These are phyloP conservation scores for Apiotrichum sp. DNA, from an alignment of 1,284 basidiomycete genomes.

Conservation along the genomic window DNA sequence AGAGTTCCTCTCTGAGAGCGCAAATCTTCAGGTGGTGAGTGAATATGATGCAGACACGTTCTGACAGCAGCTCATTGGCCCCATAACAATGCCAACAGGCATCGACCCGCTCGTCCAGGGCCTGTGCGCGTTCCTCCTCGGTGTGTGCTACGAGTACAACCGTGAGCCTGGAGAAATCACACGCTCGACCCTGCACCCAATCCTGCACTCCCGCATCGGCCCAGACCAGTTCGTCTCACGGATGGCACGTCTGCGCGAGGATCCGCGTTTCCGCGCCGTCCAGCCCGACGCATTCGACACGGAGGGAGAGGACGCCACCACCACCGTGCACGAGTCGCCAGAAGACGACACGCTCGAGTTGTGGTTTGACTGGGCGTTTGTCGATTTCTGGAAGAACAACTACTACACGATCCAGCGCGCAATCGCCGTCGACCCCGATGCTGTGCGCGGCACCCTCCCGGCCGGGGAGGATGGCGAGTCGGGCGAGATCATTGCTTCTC, in stretches of 20 bases:
- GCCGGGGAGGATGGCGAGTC: conserved; percentile 71
- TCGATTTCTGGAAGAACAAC: conserved; percentile 99
- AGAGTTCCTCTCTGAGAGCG: conserved; percentile 80
- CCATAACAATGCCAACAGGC: conserved; percentile 83
- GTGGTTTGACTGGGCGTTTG: conserved; percentile 97
- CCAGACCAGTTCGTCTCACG: conserved; percentile 84
- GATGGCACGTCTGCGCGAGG: conserved; percentile 78
- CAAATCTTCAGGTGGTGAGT: conserved; percentile 82
- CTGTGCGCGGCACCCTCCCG: conserved; percentile 44
- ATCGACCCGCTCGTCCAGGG: conserved; percentile 83
- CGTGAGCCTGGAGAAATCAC: conserved; percentile 87
- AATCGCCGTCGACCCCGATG: conserved; percentile 52
- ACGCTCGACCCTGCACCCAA: conserved; percentile 76
- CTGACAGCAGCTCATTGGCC: conserved; percentile 72
- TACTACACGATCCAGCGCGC: conserved; percentile 60
- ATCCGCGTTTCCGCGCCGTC: conserved; percentile 81
- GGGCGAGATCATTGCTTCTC: conserved; percentile 67
- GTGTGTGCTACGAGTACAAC: conserved; percentile 91
- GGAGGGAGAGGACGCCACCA: conserved; percentile 24
- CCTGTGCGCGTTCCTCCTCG: conserved; percentile 84
- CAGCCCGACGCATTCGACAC: conserved; percentile 65
- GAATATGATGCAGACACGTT: neutral
- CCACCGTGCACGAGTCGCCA: conserved; percentile 33
- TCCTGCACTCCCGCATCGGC: conserved; percentile 70
- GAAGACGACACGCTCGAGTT: conserved; percentile 68